phyloP scores from a whole-genome alignment of 23 red algal species.

The Chondrus crispus region DNA sequence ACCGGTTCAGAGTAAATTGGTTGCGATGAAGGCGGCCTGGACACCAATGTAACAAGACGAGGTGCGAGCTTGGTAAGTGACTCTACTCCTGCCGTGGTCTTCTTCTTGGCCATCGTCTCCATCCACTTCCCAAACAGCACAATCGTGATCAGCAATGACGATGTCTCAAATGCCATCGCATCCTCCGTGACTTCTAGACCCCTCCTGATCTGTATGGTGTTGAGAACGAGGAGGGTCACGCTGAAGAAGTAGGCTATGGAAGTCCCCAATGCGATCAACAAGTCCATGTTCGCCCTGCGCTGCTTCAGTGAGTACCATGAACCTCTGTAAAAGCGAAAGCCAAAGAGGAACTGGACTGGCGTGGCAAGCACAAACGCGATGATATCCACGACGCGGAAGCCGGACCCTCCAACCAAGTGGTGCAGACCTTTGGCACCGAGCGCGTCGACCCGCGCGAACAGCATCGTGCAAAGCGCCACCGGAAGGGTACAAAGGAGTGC shows the following conservation, averaged over 20 bases:
- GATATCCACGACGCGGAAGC: not conserved
- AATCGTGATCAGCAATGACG: slow-evolving; percentile 65
- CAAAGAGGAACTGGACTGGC: slow-evolving; percentile 53
- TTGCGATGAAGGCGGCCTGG: not conserved
- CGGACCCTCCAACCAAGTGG: not conserved
- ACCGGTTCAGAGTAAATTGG: not conserved
- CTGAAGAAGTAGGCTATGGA: slow-evolving; percentile 64
- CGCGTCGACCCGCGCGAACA: not conserved
- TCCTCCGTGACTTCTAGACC: not conserved
- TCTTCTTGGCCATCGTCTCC: slow-evolving; percentile 61
- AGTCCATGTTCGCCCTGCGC: slow-evolving; percentile 58
- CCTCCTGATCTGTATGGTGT: not conserved
- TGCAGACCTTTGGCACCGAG: not conserved
- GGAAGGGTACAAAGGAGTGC: slow-evolving; percentile 34
- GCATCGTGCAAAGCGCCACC: slow-evolving; percentile 32
- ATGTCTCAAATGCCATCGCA: slow-evolving; percentile 42
- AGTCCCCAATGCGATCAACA: slow-evolving; percentile 60
- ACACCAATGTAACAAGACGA: not conserved
- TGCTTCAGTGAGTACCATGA: slow-evolving; percentile 47
- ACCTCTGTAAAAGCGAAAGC: slow-evolving; percentile 59
- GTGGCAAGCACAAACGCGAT: slow-evolving; percentile 55
- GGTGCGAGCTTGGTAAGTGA: slow-evolving; percentile 1
- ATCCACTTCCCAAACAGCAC: slow-evolving; percentile 77
- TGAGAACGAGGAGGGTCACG: slow-evolving; percentile 14
- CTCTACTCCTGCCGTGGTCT: slow-evolving; percentile 26